phyloP scores from a whole-genome alignment of 2,329 filamentous ascomycete genomes.

The Cryphonectria carpinicola region DNA sequence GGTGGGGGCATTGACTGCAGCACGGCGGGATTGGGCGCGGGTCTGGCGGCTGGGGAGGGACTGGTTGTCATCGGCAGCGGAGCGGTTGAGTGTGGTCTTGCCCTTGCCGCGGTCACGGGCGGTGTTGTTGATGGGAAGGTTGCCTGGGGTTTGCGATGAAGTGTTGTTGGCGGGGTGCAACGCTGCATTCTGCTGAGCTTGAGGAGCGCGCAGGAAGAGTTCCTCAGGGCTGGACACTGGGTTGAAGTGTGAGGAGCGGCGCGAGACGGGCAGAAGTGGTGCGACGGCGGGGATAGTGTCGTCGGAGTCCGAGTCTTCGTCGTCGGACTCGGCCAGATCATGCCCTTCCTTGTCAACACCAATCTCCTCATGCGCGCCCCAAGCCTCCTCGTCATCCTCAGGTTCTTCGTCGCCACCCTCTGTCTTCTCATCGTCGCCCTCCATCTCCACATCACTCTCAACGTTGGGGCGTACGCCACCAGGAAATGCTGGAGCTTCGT shows the following conservation, averaged over 20 bases:
- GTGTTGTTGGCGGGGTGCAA: background rate
- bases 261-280: background rate
- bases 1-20: background rate
- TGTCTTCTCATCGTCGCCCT: background rate
- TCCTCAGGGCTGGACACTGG: background rate
- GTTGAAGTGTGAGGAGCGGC: background rate
- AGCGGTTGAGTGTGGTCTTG: background rate
- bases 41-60: background rate
- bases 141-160: background rate
- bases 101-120: background rate
- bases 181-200: background rate
- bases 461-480: background rate
- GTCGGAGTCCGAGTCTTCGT: background rate
- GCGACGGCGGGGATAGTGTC: background rate
- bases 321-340: background rate
- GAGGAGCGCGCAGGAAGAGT: background rate
- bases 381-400: background rate
- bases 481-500: background rate
- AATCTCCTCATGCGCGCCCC: background rate
- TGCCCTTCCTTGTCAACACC: background rate
- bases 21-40: background rate
- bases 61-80: background rate
- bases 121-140: background rate
- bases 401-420: background rate
- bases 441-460: background rate